Evolutionary conservation across 2,329 filamentous ascomycete species (phyloP), one percentile per base, ranked within the genome.

Genomic region (Xylaria sp.): DNA sequence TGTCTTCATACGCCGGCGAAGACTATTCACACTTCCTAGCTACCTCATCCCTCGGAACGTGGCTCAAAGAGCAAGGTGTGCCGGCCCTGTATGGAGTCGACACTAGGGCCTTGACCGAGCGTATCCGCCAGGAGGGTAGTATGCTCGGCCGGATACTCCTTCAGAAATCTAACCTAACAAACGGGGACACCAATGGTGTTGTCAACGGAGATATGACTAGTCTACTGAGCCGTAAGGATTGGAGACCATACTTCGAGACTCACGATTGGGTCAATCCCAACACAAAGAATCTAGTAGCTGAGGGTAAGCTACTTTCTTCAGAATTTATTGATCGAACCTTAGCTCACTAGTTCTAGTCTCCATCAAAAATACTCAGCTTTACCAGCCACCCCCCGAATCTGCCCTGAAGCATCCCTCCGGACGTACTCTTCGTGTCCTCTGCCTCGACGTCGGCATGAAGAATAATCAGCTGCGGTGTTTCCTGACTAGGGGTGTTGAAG

Each of bases 381-480:
- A 95, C 83, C 89, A 90, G 75, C 94, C 94, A 63, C 88, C 89
- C 72, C 82, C 89, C 40, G 87, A 89, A 67, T 87, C 86, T 76
- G 89, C 91, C 71, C 87, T 97, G 76, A 91, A 93, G 81, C 94
- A 97, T 82, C 92, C 94, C 48, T 97, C 93, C 65, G 96, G 95
- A 70, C 92, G 94, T 75, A 87, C 91, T 59, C 87, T 98, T 67
- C 93, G 94, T 78, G 90, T 99, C 70, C 86, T 98, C 59, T 97
- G 94, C 79, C 88, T 99, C 74, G 96, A 99, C 83, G 95, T 99
- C 74, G 96, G 96, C 80, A 90, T 98, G 86, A 99, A 99, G 83
- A 97, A 93, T 84, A 99, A 98, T 84, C 96, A 99, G 84, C 87
- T 99, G 75, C 89, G 96, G 74, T 99, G 96, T 83, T 90, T 99